Evolutionary conservation across 441 rosid species (phyloP), one percentile per base, ranked within the genome.

Genomic region (Erysimum cheiri): DNA sequence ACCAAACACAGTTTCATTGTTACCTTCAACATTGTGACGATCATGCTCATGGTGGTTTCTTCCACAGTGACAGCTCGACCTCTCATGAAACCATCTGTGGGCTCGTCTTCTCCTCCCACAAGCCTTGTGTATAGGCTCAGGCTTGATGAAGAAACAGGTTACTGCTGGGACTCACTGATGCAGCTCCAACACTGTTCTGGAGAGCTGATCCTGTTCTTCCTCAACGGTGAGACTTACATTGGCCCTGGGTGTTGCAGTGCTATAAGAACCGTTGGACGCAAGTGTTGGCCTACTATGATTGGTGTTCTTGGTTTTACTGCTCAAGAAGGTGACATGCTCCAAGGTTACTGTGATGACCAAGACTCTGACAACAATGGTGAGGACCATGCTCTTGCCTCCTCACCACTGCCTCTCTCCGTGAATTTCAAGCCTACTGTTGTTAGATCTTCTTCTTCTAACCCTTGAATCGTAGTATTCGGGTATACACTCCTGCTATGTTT

Each of bases 221-320:
- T 89, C 67, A 85, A 82, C 5, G 87, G 88, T 13, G 88, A 88
- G 78, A 83, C 89, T 13, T 67, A 82, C 39, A 17, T 92, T 15
- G 92, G 88, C 2, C 67, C 49, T 4, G 56, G 83, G 7, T 88
- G 88, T 39, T 88, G 96, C 67, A 44, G 39, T 7, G 94, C 87
- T 8, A 79, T 91, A 19, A 59, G 69, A 26, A 81, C 70, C n/a
- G 76, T 86, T 29, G 77, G 78, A 29, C 56, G 70, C 3, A 83
- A 78, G 4, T 81, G 90, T 78, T 88, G 92, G 96, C 88, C 94
- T 32, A 68, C 75, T 41, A 64, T 88, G 83, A 70, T 83, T 4
- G 75, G 67, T 14, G 73, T 86, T 1, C 72, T 87, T 0, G 91
- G 96, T 3, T 85, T 90, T 31, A 84, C 88, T 3, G 15, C 78